Evolutionary conservation across 177 flowering plant species (phyloP).

Genomic region (Vitis hybrid): DNA sequence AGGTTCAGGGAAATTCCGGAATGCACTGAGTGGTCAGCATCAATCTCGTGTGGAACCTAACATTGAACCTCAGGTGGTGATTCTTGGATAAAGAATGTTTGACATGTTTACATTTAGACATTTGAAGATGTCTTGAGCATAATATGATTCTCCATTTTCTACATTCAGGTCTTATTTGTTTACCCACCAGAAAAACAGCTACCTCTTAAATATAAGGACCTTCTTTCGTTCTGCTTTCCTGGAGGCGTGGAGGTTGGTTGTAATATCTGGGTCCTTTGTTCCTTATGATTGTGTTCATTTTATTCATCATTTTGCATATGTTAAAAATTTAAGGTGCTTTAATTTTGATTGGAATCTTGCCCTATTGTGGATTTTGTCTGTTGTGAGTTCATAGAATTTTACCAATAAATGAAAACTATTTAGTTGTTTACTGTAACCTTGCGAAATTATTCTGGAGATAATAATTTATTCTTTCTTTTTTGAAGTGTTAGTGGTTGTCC

Average conservation of each 20-base stretch:
- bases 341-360: background rate
- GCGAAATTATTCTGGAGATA: background rate
- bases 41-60: conserved; percentile 71
- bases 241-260: conserved; percentile 86
- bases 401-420: background rate
- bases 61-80: conserved; percentile 88
- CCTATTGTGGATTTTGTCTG: background rate
- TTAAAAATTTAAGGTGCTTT: background rate
- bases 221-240: conserved; percentile 97
- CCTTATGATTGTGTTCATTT: background rate
- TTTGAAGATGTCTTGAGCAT: background rate
- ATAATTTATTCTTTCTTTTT: background rate
- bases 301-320: background rate
- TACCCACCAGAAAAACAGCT: conserved; percentile 92
- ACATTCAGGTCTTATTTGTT: conserved; percentile 82
- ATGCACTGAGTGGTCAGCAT: conserved; percentile 51
- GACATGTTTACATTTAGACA: conserved; percentile 1
- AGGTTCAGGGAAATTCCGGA: conserved; percentile 66
- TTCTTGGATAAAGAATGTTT: background rate
- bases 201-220: conserved; percentile 88
- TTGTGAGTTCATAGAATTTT: background rate
- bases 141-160: conserved; percentile 6
- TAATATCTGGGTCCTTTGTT: conserved; percentile 5
- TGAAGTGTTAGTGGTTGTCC: background rate
- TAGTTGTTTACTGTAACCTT: background rate